These are phyloP conservation scores for Candida ulmi DNA, from an alignment of 805 yeast species.

Conservation along the genomic window DNA sequence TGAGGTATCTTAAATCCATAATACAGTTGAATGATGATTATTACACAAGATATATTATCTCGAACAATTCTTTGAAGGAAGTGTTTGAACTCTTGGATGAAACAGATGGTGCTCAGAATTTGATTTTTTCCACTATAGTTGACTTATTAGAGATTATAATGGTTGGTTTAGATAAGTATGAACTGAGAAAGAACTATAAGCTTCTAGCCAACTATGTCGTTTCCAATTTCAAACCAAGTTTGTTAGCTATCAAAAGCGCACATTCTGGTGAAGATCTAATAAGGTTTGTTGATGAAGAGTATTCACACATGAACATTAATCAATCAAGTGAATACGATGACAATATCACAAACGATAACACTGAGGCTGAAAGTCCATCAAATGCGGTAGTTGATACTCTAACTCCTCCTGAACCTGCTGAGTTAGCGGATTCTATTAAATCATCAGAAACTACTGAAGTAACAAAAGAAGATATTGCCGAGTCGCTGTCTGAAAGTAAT, in stretches of 20 bases:
- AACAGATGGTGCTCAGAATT: slow-evolving; percentile 46
- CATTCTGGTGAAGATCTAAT: slow-evolving; percentile 19
- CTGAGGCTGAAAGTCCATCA: neutral
- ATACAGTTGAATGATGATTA: slow-evolving; percentile 57
- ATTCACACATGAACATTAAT: neutral
- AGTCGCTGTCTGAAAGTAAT: too few species aligned
- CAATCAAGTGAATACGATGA: slow-evolving; percentile 1
- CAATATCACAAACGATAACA: neutral
- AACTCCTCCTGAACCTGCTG: too few species aligned
- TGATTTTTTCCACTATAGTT: slow-evolving; percentile 70
- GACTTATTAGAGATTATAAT: slow-evolving; percentile 53
- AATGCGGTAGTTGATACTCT: neutral
- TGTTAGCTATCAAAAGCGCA: slow-evolving; percentile 14
- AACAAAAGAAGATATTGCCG: too few species aligned
- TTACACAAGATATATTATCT: slow-evolving; percentile 51
- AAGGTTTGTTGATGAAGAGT: slow-evolving; percentile 8
- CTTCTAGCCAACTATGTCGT: slow-evolving; percentile 20
- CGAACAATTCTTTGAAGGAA: slow-evolving; percentile 43
- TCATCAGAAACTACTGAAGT: too few species aligned
- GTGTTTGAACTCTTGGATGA: slow-evolving; percentile 45
- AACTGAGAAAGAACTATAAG: slow-evolving; percentile 18
- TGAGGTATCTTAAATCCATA: slow-evolving; percentile 63
- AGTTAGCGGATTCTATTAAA: too few species aligned
- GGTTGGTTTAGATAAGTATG: slow-evolving; percentile 17
- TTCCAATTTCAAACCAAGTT: slow-evolving; percentile 21